Percentiles rank a stretch among this genome's conserved stretches.
Evolutionary conservation across 306 rosid genomes (phyloP).

Genomic region (Lathyrus sativus): DNA sequence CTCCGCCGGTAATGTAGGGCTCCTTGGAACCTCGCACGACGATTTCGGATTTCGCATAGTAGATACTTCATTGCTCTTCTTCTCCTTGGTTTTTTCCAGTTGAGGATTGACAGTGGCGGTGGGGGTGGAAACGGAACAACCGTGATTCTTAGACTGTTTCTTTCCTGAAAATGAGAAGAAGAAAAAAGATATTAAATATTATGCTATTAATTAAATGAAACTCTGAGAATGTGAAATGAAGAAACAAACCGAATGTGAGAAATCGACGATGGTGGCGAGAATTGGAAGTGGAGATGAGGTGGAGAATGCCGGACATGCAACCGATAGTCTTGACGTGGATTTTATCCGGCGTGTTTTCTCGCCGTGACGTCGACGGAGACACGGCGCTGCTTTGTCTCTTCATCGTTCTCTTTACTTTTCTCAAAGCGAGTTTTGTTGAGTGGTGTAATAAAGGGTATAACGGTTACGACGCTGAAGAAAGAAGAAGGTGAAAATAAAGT

Average conservation of each 20-base stretch:
- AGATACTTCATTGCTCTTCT: neutral
- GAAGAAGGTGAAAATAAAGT: constrained; percentile 37
- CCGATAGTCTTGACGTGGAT: constrained; percentile 61
- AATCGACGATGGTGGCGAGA: constrained; percentile 55
- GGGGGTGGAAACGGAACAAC: neutral
- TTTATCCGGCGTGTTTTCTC: constrained; percentile 60
- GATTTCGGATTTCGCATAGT: constrained; percentile 24
- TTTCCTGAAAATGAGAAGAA: constrained; percentile 53
- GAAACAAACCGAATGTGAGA: constrained; percentile 63
- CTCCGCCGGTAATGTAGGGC: constrained; percentile 74
- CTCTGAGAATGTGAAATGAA: constrained; percentile 12
- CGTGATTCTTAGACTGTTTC: constrained; percentile 46
- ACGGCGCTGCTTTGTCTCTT: constrained; percentile 55
- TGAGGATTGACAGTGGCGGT: constrained; percentile 11
- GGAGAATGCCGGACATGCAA: constrained; percentile 87
- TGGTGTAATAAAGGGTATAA: constrained; percentile 34
- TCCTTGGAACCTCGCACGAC: constrained; percentile 47
- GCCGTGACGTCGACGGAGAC: constrained; percentile 57
- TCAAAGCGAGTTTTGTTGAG: neutral
- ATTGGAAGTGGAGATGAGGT: constrained; percentile 59
- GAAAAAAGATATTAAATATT: neutral
- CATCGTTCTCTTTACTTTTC: constrained; percentile 36
- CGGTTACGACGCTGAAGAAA: constrained; percentile 32
- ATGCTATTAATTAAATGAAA: neutral
- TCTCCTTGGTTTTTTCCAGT: constrained; percentile 19